A percentile compares a stretch with the other conserved stretches of the same genome.
Conservation (phyloP, 805 yeast genomes). For the Wickerhamomyces pijperi region DNA sequence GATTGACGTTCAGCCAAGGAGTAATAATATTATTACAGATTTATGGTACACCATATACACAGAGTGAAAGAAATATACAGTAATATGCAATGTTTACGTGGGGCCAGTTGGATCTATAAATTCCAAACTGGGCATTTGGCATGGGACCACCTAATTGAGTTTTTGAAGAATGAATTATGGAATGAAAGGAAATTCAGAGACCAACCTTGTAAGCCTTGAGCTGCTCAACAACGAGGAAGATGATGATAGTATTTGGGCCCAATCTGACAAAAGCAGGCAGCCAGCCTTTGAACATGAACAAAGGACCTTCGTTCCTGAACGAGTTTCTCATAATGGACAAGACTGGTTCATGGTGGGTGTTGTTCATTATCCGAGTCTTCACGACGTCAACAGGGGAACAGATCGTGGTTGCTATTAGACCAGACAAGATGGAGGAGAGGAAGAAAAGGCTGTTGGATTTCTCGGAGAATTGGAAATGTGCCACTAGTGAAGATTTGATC, state of each 20-base stretch:
- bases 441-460: conserved; percentile 63
- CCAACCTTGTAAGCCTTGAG: conserved; percentile 44
- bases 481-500: conserved; percentile 51
- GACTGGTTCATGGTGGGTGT: conserved; percentile 34
- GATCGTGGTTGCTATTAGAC: conserved; percentile 81
- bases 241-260: conserved; percentile 72
- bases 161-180: too few species aligned
- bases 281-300: conserved; percentile 88
- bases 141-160: too few species aligned
- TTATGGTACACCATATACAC: too few species aligned
- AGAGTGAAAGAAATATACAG: too few species aligned
- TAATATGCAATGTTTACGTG: too few species aligned
- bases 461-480: conserved; percentile 39
- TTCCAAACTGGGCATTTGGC: too few species aligned
- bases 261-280: conserved; percentile 75
- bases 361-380: conserved; percentile 81
- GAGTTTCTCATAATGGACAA: conserved; percentile 40
- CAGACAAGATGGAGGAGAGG: conserved; percentile 69
- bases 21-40: too few species aligned
- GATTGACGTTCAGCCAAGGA: too few species aligned
- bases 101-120: too few species aligned
- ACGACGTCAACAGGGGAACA: conserved; percentile 91
- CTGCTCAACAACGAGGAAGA: conserved; percentile 59
- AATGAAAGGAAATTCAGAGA: conserved; percentile 25
- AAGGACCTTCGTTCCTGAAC: conserved; percentile 57